Base-by-base conservation (phyloP, 331 rosid genomes). In the Rhamnella rubrinervis region DNA sequence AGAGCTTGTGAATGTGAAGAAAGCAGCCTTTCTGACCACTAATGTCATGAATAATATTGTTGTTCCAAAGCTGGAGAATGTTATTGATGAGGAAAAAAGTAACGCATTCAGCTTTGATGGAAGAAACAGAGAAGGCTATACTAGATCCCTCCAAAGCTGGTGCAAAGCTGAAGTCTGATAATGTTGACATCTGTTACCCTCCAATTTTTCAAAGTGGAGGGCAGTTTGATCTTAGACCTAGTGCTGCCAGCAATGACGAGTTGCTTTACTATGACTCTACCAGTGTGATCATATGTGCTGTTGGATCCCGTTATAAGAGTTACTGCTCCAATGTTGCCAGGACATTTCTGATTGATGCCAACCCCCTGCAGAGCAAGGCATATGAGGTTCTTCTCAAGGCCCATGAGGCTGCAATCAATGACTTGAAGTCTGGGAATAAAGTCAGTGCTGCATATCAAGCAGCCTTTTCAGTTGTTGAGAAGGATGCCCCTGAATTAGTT, bases 151-250 rank as follows among this genome's bases (percentile, higher is more conserved):
- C 85, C 26, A 83, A 80, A 73, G 83, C 82, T 57, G 75, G 82
- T 4, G 76, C 73, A 41, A 83, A 80, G 73, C 78, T 83, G 37
- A 77, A 74, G 70, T 53, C 85, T 26, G 78, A 62, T 37, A 83
- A 83, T 76, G 85, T 83, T 61, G 87, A 83, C 64, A 83, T 83
- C 15, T 80, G 85, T 67, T 83, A 83, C 59, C 87, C 87, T 64
- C 87, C 87, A 35, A 80, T 83, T 26, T 80, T 80, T 61, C 87
- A 83, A 69, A 83, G 87, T 71, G 87, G 87, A 15, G 87, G 85
- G 26, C 77, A 80, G 68, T 83, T 73, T 70, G 87, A 83, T 80
- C 85, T 83, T 80, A 80, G 82, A 58, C 87, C 87, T 18, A 78
- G 85, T 66, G 87, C 87, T 73, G 85, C 85, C 38, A 83, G 85